Base-by-base conservation (phyloP, 148 eudicot species). In the Rhododendron molle region DNA sequence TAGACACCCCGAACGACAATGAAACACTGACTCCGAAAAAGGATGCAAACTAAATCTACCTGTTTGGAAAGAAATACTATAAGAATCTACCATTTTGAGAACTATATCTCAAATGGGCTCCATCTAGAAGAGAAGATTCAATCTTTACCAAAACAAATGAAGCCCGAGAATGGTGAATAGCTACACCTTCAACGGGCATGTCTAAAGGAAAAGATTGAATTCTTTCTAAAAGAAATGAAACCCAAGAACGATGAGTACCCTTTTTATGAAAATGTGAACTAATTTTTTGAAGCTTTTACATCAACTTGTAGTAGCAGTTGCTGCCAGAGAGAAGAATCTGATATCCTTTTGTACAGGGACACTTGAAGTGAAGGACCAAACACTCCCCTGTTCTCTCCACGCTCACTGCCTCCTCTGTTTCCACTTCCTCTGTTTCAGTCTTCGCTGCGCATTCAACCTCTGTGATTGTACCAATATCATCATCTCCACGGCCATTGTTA, bases 381-480 rank as follows among this genome's bases (percentile, higher is more conserved):
- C 44, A 71, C 4, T 83, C 79, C 72, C 85, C 67, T 28, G 44
- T 11, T 72, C 65, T 83, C 80, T 83, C 85, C 79, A 72, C 67
- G 30, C 85, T 83, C 85, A 83, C 85, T n/a, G 65, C 85, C 32
- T 47, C 85, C 85, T 83, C 76, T 58, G 16, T 82, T 34, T 82
- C 84, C 28, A 2, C 10, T n/a, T 62, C 71, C 30, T 1, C 67
- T 62, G 30, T 62, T 62, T 62, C 30, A 34, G 32, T 32, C 30
- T 20, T 32, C 1, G 36, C 49, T 4, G 36, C 20, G 3, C 3
- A 6, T 78, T 23, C 65, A 28, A 16, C 65, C 30, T 40, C 34
- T 46, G 21, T 47, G 28, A 4, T 79, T 7, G 6, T 0, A 3
- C 34, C 6, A 3, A 7, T 47, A 18, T 62, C 43, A 13, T 5